These are phyloP conservation scores for Yarrowia sp. DNA, from an alignment of 805 yeast genomes.

Conservation along the genomic window DNA sequence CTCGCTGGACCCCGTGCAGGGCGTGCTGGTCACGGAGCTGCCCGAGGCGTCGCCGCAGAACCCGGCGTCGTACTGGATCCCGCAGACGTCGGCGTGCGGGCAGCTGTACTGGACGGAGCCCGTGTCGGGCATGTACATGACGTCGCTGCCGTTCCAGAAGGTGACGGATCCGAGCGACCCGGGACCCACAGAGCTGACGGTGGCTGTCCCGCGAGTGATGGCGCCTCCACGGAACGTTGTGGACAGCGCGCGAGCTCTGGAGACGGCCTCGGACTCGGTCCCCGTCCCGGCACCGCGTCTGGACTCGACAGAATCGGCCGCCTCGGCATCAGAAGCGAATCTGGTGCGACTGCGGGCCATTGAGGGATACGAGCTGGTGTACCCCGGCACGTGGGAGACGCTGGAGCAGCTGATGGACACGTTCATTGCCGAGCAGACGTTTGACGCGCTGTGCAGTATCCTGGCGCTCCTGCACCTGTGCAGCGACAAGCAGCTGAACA, in stretches of 20 bases:
- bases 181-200: slow-evolving; percentile 20
- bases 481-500: slow-evolving; percentile 15
- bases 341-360: slow-evolving; percentile 29
- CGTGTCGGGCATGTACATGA: slow-evolving; percentile 22
- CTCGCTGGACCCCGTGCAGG: slow-evolving; percentile 34
- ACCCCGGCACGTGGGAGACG: slow-evolving; percentile 27
- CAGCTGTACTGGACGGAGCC: slow-evolving; percentile 41
- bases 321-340: slow-evolving; percentile 23
- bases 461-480: slow-evolving; percentile 19
- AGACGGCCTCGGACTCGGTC: background rate
- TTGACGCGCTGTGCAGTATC: slow-evolving; percentile 12
- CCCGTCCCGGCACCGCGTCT: background rate
- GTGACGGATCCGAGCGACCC: slow-evolving; percentile 27
- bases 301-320: slow-evolving; percentile 17
- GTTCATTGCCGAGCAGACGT: slow-evolving; percentile 18
- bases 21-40: slow-evolving; percentile 23
- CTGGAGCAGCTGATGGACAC: slow-evolving; percentile 35
- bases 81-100: slow-evolving; percentile 45
- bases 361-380: slow-evolving; percentile 28
- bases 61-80: slow-evolving; percentile 49
- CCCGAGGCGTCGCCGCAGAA: slow-evolving; percentile 37
- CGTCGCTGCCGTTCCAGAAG: slow-evolving; percentile 33
- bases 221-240: slow-evolving; percentile 12
- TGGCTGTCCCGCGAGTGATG: slow-evolving; percentile 9
- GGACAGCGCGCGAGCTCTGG: background rate